Percentiles rank a stretch among this genome's conserved stretches.
Conservation (phyloP, 306 rosid species). For the Lagenaria siceraria region DNA sequence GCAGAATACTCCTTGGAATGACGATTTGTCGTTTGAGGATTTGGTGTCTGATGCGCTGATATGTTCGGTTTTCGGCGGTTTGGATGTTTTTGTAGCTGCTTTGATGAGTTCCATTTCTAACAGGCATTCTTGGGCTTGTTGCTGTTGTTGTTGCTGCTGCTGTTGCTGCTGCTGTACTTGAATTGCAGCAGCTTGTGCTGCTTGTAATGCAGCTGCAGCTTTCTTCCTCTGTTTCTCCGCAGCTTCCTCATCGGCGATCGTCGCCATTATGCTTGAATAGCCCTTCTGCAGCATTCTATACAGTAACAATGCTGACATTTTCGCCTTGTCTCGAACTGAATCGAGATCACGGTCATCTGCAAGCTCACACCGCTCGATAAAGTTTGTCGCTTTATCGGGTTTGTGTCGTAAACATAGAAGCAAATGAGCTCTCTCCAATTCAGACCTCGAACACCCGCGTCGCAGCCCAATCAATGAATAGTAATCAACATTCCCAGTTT, state of each 20-base stretch:
- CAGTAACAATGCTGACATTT: constrained; percentile 61
- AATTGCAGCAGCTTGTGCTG: constrained; percentile 21
- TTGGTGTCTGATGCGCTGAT: constrained; percentile 15
- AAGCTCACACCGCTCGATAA: constrained; percentile 73
- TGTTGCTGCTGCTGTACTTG: constrained; percentile 20
- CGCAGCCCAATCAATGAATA: constrained; percentile 66
- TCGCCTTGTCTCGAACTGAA: constrained; percentile 60
- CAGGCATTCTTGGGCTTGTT: constrained; percentile 17
- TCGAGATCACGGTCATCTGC: constrained; percentile 60
- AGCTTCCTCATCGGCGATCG: constrained; percentile 58
- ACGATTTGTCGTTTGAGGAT: constrained; percentile 19
- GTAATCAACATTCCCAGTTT: constrained; percentile 57
- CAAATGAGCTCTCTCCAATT: constrained; percentile 69
- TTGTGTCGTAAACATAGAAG: constrained; percentile 65
- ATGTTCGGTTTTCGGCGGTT: constrained; percentile 1
- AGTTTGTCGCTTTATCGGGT: constrained; percentile 59
- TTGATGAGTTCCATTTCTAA: constrained; percentile 18
- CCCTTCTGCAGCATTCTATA: constrained; percentile 88
- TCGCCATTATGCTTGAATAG: constrained; percentile 44
- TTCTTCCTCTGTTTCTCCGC: constrained; percentile 63
- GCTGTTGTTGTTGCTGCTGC: background rate
- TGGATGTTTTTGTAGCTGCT: background rate
- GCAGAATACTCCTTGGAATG: constrained; percentile 85
- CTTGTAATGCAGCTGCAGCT: constrained; percentile 36
- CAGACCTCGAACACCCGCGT: constrained; percentile 83